Evolutionary conservation across 345 rosid species (phyloP).

Genomic region (Xanthoceras sorbifolium): DNA sequence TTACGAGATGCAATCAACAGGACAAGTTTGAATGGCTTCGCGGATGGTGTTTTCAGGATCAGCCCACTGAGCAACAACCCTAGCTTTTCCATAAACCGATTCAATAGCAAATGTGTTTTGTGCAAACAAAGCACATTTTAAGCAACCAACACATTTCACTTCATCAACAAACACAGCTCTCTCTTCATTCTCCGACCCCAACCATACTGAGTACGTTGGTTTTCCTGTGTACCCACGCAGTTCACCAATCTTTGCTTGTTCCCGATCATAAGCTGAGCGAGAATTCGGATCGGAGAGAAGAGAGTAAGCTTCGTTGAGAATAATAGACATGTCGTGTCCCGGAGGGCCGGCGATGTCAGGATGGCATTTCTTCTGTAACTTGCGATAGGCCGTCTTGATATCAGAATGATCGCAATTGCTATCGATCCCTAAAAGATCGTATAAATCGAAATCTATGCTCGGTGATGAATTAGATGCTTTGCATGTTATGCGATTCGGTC

Average conservation of each 20-base stretch:
- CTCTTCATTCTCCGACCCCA: conserved; percentile 68
- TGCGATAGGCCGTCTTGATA: conserved; percentile 75
- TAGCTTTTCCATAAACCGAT: conserved; percentile 73
- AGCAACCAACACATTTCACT: conserved; percentile 89
- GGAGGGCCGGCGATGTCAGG: conserved; percentile 79
- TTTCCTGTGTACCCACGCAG: conserved; percentile 77
- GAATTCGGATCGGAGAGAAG: conserved; percentile 69
- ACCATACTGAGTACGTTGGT: conserved; percentile 77
- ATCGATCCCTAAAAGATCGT: conserved; percentile 78
- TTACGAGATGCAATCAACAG: conserved; percentile 89
- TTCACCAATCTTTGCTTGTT: conserved; percentile 69
- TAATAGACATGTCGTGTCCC: conserved; percentile 90
- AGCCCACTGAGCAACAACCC: conserved; percentile 97
- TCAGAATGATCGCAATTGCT: conserved; percentile 53
- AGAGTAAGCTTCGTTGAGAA: conserved; percentile 78
- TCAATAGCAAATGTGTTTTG: conserved; percentile 84
- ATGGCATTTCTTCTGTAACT: conserved; percentile 78
- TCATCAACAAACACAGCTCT: conserved; percentile 91
- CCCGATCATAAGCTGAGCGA: conserved; percentile 81
- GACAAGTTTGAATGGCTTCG: conserved; percentile 78
- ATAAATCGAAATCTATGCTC: conserved; percentile 70
- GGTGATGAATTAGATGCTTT: conserved; percentile 29
- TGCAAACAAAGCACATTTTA: conserved; percentile 84
- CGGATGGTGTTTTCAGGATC: conserved; percentile 73
- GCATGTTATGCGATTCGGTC: conserved; percentile 23